phyloP scores from a whole-genome alignment of 768 basidiomycete species.

The Termitomyces sp. region DNA sequence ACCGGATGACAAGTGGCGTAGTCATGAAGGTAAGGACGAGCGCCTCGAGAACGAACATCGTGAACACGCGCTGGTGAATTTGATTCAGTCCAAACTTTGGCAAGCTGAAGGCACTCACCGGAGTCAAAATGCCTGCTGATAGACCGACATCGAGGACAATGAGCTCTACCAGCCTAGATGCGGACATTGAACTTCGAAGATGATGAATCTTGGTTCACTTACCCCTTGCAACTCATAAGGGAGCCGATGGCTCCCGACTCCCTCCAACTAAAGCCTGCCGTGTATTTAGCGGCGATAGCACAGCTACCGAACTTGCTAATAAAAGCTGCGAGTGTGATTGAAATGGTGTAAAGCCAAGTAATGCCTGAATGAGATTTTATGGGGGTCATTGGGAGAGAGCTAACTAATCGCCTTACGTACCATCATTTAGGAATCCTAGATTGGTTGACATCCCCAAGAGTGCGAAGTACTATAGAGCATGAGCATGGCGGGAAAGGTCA shows the following conservation, averaged over 20 bases:
- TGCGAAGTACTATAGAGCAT: conserved; percentile 72
- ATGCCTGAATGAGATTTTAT: conserved; percentile 41
- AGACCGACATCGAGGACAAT: conserved; percentile 96
- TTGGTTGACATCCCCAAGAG: conserved; percentile 91
- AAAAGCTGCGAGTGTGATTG: conserved; percentile 76
- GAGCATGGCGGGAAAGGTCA: not conserved
- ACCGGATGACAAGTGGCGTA: conserved; percentile 61
- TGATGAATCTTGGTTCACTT: conserved; percentile 8
- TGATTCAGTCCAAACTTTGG: not conserved
- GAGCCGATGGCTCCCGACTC: conserved; percentile 84
- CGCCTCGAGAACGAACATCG: conserved; percentile 92
- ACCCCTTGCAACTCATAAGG: conserved; percentile 97
- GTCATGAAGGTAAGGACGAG: conserved; percentile 83
- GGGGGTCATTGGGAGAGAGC: not conserved
- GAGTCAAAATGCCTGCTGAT: conserved; percentile 69
- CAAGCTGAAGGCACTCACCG: conserved; percentile 23
- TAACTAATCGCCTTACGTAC: conserved; percentile 24
- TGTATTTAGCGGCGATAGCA: conserved; percentile 57
- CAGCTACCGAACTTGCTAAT: conserved; percentile 89
- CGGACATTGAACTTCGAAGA: not conserved
- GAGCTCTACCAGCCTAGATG: conserved; percentile 73
- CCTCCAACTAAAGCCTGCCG: conserved; percentile 75
- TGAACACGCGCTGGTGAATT: conserved; percentile 60
- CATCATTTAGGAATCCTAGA: conserved; percentile 79
- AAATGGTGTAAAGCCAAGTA: conserved; percentile 86